Base-by-base conservation (phyloP, 129 eudicot species). In the Flaveria linearis region DNA sequence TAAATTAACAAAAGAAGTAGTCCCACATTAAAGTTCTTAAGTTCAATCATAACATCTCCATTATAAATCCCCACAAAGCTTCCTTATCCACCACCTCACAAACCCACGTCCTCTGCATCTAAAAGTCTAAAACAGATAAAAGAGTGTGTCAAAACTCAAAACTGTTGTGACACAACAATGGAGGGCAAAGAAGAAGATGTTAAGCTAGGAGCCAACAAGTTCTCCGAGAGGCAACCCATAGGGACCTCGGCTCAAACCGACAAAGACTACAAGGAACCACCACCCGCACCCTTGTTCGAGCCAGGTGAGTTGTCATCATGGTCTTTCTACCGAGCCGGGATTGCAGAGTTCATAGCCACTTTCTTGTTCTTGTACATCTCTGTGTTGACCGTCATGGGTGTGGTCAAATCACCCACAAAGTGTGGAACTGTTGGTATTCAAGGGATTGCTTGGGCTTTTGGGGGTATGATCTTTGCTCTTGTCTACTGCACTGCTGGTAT, bases 401-500 rank as follows among this genome's bases (percentile, higher is more conserved):
- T 85, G 23, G 70, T 58, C 2, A 80, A 84, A 3, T 74, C 88
- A 4, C 80, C 83, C 12, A 83, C 74, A 30, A 85, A 79, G 89
- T 92, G 97, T 80, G 89, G 92, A 13, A 83, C 96, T 65, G 97
- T 91, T 76, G 97, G 96, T 22, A 85, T 91, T 76, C 97, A 91
- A 82, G 97, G 97, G 0, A 88, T 91, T 86, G 97, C 97, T 82
- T 91, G 97, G 97, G 97, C 93, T 61, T 91, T 91, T 87, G 97
- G 97, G 77, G 96, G 96, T 58, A 89, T 92, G 96, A 92, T 92
- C 84, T 92, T 92, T 84, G 97, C 92, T 15, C 96, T 89, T 61
- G 96, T 92, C 47, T 92, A 92, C 86, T 91, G 93, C 79, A 90
- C 96, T 74, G 93, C 94, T 79, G 94, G 94, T 70, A 88, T 91